Conservation (phyloP, 108 stramenopile species). For the Poteriospumella lacustris region DNA sequence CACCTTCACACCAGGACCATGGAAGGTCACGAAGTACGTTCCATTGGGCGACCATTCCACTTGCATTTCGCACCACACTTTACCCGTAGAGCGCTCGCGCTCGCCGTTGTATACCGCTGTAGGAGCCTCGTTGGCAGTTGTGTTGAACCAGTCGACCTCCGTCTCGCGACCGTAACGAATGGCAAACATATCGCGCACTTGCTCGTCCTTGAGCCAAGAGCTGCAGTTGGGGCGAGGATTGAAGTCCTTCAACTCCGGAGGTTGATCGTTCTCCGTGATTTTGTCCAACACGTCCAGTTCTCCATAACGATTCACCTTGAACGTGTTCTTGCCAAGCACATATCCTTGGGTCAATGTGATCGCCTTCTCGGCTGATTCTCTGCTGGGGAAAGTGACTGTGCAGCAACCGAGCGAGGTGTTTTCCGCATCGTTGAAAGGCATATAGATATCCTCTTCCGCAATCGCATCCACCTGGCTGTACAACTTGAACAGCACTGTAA, state of each 20-base stretch:
- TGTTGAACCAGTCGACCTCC: slow-evolving; percentile 69
- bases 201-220: slow-evolving; percentile 80
- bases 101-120: slow-evolving; percentile 82
- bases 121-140: slow-evolving; percentile 68
- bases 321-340: slow-evolving; percentile 73
- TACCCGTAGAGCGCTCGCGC: slow-evolving; percentile 71
- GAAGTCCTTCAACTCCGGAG: slow-evolving; percentile 72
- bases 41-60: slow-evolving; percentile 88
- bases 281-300: slow-evolving; percentile 57
- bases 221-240: slow-evolving; percentile 74
- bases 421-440: slow-evolving; percentile 23
- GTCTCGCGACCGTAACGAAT: slow-evolving; percentile 78
- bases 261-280: slow-evolving; percentile 62
- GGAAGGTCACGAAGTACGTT: slow-evolving; percentile 83
- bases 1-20: slow-evolving; percentile 79
- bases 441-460: slow-evolving; percentile 12
- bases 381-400: slow-evolving; percentile 72
- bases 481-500: not conserved
- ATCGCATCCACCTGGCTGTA: not conserved
- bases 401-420: slow-evolving; percentile 49
- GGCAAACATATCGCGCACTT: slow-evolving; percentile 83
- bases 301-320: slow-evolving; percentile 67
- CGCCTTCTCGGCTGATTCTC: slow-evolving; percentile 71
- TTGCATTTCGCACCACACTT: slow-evolving; percentile 82
- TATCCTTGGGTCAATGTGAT: slow-evolving; percentile 38